Conservation (phyloP, 345 rosid species). For the Euphorbia tirucalli region DNA sequence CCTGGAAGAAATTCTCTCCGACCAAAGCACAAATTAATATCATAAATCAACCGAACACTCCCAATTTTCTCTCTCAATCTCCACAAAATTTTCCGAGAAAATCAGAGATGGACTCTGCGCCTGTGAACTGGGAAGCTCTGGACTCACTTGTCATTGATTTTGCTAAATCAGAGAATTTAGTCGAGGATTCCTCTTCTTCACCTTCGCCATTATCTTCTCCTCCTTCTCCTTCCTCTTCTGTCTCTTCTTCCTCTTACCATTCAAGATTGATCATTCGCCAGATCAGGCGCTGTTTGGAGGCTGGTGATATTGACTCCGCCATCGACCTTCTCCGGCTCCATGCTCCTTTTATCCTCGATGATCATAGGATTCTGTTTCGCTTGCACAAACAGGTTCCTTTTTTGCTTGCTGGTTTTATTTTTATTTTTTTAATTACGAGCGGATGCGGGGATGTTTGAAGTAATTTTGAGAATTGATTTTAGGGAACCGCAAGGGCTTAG, state of each 20-base stretch:
- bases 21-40: no score
- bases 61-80: neutral
- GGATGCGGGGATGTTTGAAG: slow-evolving; percentile 17
- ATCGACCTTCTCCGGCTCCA: slow-evolving; percentile 60
- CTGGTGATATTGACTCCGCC: slow-evolving; percentile 69
- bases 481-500: neutral
- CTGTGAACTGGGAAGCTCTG: slow-evolving; percentile 90
- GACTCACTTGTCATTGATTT: slow-evolving; percentile 80
- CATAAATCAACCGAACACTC: no score
- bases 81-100: slow-evolving; percentile 20
- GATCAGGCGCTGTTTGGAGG: slow-evolving; percentile 66
- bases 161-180: slow-evolving; percentile 74
- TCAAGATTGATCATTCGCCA: slow-evolving; percentile 72
- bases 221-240: slow-evolving; percentile 45
- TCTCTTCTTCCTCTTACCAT: slow-evolving; percentile 67
- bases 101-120: slow-evolving; percentile 51
- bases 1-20: no score
- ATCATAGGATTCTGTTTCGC: slow-evolving; percentile 76
- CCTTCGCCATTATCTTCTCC: slow-evolving; percentile 42
- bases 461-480: neutral
- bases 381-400: slow-evolving; percentile 76
- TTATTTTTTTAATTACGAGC: neutral
- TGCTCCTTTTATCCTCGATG: slow-evolving; percentile 73
- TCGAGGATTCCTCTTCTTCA: slow-evolving; percentile 44
- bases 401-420: neutral